Base-by-base conservation (phyloP, 2,329 filamentous ascomycete species). In the Corinectria fuckeliana region DNA sequence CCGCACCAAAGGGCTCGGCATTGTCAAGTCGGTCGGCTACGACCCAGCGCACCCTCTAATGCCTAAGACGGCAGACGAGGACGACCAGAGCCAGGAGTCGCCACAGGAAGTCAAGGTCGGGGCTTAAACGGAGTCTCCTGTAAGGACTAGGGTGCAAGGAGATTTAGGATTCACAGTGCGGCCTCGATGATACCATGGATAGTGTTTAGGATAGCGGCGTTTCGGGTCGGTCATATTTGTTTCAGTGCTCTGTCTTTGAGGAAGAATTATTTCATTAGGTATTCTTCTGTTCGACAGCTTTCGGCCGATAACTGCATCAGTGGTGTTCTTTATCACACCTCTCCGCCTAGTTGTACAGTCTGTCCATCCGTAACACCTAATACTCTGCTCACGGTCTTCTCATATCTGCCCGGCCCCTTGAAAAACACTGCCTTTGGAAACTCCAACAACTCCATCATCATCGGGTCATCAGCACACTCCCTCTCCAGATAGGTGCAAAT, bases 11-110 rank as follows among this genome's bases (percentile, higher is more conserved):
- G 95, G 95, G 0, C 79, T 99, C 0, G 95, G 95, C 0, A 97
- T 99, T 63, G 92, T 99, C 49, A 97, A 97, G 75, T 86, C 87
- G 36, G 85, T 98, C 0, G 93, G 93, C 3, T 99, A 98, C 74
- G 93, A 98, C 74, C 82, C 88, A 0, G 71, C 71, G 9, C 75
- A 81, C n/a, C 82, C 82, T 4, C 66, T 85, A 34, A 72, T 64
- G 68, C 54, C 53, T 1, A 62, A 59, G 13, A 59, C 61, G 18
- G 34, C 58, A 2, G 61, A 62, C 9, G 52, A 25, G 2, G 65
- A 60, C n/a, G 65, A 67, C 16, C 48, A 68, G 45, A 66, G 66
- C 41, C 60, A 69, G 42, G 54, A 57, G 3, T 28, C 64, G 2
- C 61, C 56, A 14, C 56, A 65, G 3, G 69, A 64, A 45, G 69